Evolutionary conservation across 345 rosid species (phyloP), one percentile per base, ranked within the genome.

Genomic region (Acer campestre): DNA sequence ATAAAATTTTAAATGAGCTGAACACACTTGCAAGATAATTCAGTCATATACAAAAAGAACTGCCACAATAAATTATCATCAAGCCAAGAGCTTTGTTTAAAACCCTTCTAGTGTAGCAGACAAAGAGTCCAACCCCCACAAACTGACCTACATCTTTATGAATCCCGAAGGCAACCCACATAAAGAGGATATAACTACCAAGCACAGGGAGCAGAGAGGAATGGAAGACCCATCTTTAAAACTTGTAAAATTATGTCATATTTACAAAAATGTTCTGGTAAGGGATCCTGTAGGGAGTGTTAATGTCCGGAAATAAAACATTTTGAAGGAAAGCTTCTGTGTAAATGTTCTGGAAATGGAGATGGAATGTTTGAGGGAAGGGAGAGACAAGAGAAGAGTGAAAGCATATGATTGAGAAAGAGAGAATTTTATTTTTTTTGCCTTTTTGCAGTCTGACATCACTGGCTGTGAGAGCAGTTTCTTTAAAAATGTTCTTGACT

Each of bases 1-100:
- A 74, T 25, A n/a, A 44, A 61, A 10, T 67, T 22, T 23, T 40
- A 20, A 23, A 56, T 71, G 70, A 66, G 58, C 56, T 51, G 44
- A 40, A 65, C 16, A 35, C 55, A 29, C 44, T 17, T 12, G 59
- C 13, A 13, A 31, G 31, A 61, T 38, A 63, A 74, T 38, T 64
- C 64, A 20, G 44, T n/a, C 20, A 27, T 14, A 29, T 61, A 48
- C 22, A 48, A 18, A 44, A 62, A 10, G 18, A 42, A 40, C n/a
- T 35, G 23, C 38, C 58, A 9, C 22, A 3, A 38, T 1, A 20
- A 22, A 35, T 49, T 14, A 23, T 59, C 23, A 38, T 71, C 58
- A 61, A 40, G 22, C 22, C 13, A 18, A 61, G 46, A 20, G 67
- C 31, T 25, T n/a, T 46, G 6, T 44, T 22, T 23, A 20, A 23